Base-by-base conservation (phyloP, 768 basidiomycete genomes). In the Macrolepiota fuliginosa region DNA sequence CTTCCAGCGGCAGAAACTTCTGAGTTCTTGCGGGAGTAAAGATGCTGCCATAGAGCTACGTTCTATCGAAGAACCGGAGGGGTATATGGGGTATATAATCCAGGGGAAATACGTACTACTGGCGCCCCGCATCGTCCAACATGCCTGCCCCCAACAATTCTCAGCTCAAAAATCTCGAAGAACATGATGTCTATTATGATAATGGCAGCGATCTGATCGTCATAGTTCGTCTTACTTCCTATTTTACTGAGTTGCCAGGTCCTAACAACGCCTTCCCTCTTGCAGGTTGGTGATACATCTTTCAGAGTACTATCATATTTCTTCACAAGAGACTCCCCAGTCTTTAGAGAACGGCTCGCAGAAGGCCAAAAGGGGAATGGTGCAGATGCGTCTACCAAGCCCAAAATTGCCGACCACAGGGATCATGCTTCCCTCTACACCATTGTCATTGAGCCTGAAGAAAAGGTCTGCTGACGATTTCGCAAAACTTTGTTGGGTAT, bases 401-500 rank as follows among this genome's bases (percentile, higher is more conserved):
- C 42, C 10, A 19, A 19, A 45, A 19, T 10, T 2, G 19, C 7
- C 7, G 42, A 19, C 29, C 29, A 32, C 19, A 19, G 42, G 6
- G n/a, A 45, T n/a, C 7, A 7, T 2, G 7, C 7, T 7, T 9
- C 42, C 7, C 17, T 7, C 7, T 72, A 71, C 7, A 75, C 80
- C 0, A 73, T 80, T 19, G 69, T 73, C 0, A 71, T 88, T 2
- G n/a, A 54, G n/a, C 32, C 53, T 0, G 10, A 49, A 4, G 75
- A 80, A 5, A 73, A 79, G 1, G 76, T 81, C 65, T 1, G 68
- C 73, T 0, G 70, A 67, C 3, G 79, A 80, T 7, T 80, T 83
- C 57, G 76, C 77, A 7, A 73, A 73, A 1, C 76, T 88, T 0
- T 66, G 86, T 0, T 85, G 83, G 84, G 77, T 87, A 0, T 83